Percentiles rank a stretch among this genome's conserved stretches.
These are phyloP conservation scores for Argentina anserina DNA, from an alignment of 306 rosid genomes.

Conservation along the genomic window DNA sequence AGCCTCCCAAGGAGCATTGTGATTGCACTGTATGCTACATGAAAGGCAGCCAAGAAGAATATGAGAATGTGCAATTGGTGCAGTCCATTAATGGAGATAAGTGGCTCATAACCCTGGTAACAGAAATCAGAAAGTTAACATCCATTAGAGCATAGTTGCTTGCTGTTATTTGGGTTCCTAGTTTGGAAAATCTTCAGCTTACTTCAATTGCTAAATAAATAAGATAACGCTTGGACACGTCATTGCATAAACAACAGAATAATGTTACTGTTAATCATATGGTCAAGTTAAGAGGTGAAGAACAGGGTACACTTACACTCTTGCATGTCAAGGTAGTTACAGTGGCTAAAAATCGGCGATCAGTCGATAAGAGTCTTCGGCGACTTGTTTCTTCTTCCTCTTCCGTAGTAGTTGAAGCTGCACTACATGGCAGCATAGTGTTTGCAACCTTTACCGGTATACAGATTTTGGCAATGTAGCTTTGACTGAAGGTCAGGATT, in stretches of 20 bases:
- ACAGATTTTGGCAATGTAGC: constrained; percentile 67
- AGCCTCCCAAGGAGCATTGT: constrained; percentile 98
- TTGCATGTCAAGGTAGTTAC: constrained; percentile 45
- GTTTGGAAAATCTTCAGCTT: background rate
- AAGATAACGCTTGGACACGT: background rate
- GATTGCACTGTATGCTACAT: constrained; percentile 76
- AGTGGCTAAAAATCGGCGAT: constrained; percentile 58
- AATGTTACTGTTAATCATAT: background rate
- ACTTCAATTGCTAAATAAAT: background rate
- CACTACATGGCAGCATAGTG: constrained; percentile 69
- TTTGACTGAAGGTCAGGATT: constrained; percentile 81
- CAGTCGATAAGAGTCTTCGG: constrained; percentile 61
- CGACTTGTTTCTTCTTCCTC: constrained; percentile 23
- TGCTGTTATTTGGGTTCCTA: background rate
- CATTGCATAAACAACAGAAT: background rate
- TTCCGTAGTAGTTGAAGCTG: constrained; percentile 17
- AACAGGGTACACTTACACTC: constrained; percentile 35
- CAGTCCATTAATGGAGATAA: constrained; percentile 70
- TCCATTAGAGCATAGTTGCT: background rate
- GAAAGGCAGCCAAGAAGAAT: constrained; percentile 89
- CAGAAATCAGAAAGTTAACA: constrained; percentile 20
- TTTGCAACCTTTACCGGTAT: constrained; percentile 50
- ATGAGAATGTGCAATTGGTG: constrained; percentile 95
- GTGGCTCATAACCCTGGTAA: constrained; percentile 64
- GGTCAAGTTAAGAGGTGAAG: background rate